Conservation (phyloP, 2,329 filamentous ascomycete genomes). For the Penicillium sp. region DNA sequence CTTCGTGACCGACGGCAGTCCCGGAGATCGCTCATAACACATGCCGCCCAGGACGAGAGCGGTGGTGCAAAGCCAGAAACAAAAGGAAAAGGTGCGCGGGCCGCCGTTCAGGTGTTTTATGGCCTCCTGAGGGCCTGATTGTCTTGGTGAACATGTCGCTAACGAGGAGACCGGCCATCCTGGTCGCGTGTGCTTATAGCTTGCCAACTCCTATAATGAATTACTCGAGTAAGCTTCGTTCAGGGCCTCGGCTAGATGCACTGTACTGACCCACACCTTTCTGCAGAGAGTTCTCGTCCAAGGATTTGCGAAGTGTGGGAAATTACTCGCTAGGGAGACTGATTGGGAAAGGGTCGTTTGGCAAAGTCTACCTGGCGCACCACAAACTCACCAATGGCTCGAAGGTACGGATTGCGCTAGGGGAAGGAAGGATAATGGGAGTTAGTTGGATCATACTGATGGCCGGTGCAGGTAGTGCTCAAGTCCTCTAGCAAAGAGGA, state of each 20-base stretch:
- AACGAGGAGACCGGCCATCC: slow-evolving; percentile 9
- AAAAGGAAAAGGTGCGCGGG: slow-evolving; percentile 58
- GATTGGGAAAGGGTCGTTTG: slow-evolving; percentile 97
- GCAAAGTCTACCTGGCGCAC: slow-evolving; percentile 93
- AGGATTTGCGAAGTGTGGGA: slow-evolving; percentile 87
- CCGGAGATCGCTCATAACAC: slow-evolving; percentile 38
- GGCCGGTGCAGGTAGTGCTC: slow-evolving; percentile 74
- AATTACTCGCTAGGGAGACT: slow-evolving; percentile 91
- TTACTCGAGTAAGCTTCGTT: slow-evolving; percentile 74
- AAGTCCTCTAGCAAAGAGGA: slow-evolving; percentile 98
- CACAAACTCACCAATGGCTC: slow-evolving; percentile 99
- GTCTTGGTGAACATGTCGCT: slow-evolving; percentile 12
- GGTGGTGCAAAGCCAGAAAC: slow-evolving; percentile 60
- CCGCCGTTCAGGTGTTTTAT: background rate
- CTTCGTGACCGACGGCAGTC: slow-evolving; percentile 26
- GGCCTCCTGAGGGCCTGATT: slow-evolving; percentile 1
- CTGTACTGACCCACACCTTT: slow-evolving; percentile 17
- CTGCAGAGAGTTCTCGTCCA: slow-evolving; percentile 87
- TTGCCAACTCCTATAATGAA: slow-evolving; percentile 95
- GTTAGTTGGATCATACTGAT: slow-evolving; percentile 9
- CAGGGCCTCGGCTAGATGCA: background rate
- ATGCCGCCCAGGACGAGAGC: slow-evolving; percentile 48
- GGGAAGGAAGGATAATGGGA: background rate
- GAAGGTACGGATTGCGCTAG: slow-evolving; percentile 61
- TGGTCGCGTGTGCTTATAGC: slow-evolving; percentile 55